These are phyloP conservation scores for Aspergillus bertholletiae DNA, from an alignment of 495 filamentous ascomycete species.

Conservation along the genomic window DNA sequence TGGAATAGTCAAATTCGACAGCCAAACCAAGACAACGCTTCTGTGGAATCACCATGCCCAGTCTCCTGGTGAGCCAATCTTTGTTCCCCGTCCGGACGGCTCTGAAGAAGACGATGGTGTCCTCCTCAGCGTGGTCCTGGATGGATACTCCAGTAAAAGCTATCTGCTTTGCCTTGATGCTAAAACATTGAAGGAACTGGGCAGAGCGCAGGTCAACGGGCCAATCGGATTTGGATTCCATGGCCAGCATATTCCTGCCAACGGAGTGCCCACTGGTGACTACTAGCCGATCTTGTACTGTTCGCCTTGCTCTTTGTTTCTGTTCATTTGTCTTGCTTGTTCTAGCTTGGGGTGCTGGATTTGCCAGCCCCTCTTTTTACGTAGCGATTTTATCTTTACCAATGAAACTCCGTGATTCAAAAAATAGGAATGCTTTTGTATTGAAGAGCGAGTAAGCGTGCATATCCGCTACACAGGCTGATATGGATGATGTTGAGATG, in stretches of 20 bases:
- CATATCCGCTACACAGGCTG: too few species aligned
- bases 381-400: too few species aligned
- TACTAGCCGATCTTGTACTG: conserved; percentile 13
- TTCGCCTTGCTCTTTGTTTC: background rate
- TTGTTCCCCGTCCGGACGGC: conserved; percentile 50
- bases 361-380: too few species aligned
- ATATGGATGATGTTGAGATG: too few species aligned
- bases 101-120: conserved; percentile 62
- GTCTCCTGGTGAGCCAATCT: conserved; percentile 71
- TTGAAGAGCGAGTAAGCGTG: too few species aligned
- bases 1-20: conserved; percentile 66
- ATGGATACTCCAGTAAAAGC: conserved; percentile 58
- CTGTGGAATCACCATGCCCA: conserved; percentile 61
- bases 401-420: too few species aligned
- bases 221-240: conserved; percentile 70
- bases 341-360: too few species aligned
- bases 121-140: conserved; percentile 66
- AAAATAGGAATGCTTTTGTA: too few species aligned
- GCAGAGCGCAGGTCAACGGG: conserved; percentile 59
- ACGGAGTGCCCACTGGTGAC: conserved; percentile 30
- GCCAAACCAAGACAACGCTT: conserved; percentile 40
- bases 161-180: conserved; percentile 72
- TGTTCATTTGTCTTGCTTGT: background rate
- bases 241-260: conserved; percentile 51
- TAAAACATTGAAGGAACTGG: conserved; percentile 59